Percentiles rank a stretch among this genome's conserved stretches.
These are phyloP conservation scores for Leptographium procerum DNA, from an alignment of 2,329 filamentous ascomycete species.

Conservation along the genomic window DNA sequence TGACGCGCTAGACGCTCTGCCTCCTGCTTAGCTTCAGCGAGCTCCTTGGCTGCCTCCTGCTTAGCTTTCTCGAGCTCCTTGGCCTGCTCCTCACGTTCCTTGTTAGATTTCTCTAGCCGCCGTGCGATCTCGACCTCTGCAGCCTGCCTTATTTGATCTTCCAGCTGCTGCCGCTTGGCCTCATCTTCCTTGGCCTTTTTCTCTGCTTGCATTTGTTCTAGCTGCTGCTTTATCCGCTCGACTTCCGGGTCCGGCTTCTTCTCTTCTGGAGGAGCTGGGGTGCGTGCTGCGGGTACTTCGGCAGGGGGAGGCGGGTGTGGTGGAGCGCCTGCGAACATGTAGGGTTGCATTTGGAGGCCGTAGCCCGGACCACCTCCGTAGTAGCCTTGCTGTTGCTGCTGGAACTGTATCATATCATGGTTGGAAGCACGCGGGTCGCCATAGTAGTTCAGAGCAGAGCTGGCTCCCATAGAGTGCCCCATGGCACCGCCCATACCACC, in stretches of 20 bases:
- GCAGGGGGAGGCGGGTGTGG: constrained; percentile 31
- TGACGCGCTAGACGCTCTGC: not conserved
- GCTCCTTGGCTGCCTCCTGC: constrained; percentile 21
- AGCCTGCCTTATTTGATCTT: constrained; percentile 25
- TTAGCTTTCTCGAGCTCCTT: constrained; percentile 36
- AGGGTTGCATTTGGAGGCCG: constrained; percentile 24
- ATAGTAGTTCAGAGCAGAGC: constrained; percentile 31
- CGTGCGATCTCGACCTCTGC: constrained; percentile 14
- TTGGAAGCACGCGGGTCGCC: constrained; percentile 25
- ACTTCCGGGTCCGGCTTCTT: constrained; percentile 42
- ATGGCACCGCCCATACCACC: constrained; percentile 25
- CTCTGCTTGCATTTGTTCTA: constrained; percentile 37
- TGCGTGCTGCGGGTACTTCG: constrained; percentile 24
- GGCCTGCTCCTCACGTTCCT: constrained; percentile 32
- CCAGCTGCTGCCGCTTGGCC: constrained; percentile 30
- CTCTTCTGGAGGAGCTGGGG: constrained; percentile 24
- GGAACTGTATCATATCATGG: constrained; percentile 42
- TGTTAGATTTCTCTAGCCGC: constrained; percentile 20
- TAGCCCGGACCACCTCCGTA: constrained; percentile 20
- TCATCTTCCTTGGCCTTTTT: constrained; percentile 34
- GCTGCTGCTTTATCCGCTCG: constrained; percentile 48
- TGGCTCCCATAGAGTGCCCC: constrained; percentile 26
- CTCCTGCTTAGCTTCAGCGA: constrained; percentile 21
- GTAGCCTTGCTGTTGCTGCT: constrained; percentile 17
- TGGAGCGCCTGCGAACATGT: constrained; percentile 27